phyloP scores from a whole-genome alignment of 2,329 filamentous ascomycete species.

The Stagonosporopsis vannaccii region DNA sequence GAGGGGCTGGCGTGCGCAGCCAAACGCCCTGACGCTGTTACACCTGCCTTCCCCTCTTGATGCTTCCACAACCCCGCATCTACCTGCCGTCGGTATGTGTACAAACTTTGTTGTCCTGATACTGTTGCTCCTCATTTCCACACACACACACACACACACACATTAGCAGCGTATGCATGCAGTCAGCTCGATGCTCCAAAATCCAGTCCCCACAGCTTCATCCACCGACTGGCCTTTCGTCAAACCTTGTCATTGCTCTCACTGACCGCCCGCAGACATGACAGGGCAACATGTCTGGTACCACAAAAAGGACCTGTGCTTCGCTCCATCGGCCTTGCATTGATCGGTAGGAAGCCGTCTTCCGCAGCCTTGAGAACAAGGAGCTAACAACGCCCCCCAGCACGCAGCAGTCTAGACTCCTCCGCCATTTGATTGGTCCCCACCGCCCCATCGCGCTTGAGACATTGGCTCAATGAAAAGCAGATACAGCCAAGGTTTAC shows the following conservation, averaged over 20 bases:
- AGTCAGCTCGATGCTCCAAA: constrained; percentile 3
- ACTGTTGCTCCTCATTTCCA: constrained; percentile 7
- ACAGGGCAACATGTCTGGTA: neutral
- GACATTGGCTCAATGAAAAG: constrained; percentile 11
- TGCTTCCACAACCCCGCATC: constrained; percentile 15
- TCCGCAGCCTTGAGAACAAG: constrained; percentile 7
- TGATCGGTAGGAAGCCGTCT: constrained; percentile 15
- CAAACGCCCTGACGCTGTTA: neutral
- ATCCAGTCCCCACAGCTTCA: neutral
- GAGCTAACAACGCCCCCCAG: constrained; percentile 1
- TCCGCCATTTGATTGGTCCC: constrained; percentile 10
- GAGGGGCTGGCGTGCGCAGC: neutral
- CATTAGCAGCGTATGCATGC: constrained; percentile 13
- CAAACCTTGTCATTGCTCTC: neutral
- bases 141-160: no score
- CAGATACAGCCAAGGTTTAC: constrained; percentile 8
- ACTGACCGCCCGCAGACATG: constrained; percentile 1
- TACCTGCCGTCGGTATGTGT: neutral
- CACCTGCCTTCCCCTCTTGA: neutral
- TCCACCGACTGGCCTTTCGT: neutral
- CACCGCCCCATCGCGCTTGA: constrained; percentile 15
- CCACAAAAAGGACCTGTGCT: neutral
- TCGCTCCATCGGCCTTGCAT: constrained; percentile 5
- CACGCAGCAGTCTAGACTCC: constrained; percentile 12
- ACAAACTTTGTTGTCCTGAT: constrained; percentile 5